Evolutionary conservation across 2,329 filamentous ascomycete genomes (phyloP), one percentile per base, ranked within the genome.

Genomic region (Verticillium dahliae): DNA sequence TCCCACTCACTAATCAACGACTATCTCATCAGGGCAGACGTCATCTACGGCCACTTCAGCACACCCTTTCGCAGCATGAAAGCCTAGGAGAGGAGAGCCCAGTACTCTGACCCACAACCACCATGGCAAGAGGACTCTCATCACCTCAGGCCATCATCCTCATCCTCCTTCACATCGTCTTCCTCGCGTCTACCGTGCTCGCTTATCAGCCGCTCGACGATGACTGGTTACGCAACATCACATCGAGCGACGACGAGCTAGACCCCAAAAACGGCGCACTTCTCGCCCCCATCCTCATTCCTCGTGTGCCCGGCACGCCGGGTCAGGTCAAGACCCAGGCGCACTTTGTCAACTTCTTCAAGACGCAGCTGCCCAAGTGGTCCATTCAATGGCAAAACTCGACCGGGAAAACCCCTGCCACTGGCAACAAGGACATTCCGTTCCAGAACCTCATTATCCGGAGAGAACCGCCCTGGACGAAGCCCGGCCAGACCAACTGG

Each of bases 371-470:
- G 27, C 90, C 90, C 1, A 76, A 83, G 60, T 95, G 91, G 91
- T 82, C 76, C 1, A 72, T 93, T 55, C 79, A 86, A 57, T 89
- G 89, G 72, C 90, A 92, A 66, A 95, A 94, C 73, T 91, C 88
- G 15, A 90, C 88, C 0, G 83, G 84, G 13, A 87, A 79, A 61
- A 93, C 90, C 0, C 90, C 90, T 1, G 80, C 81, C 1, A 87
- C 86, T 0, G 81, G 84, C 1, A 78, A 83, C 59, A 81, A 80
- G 63, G 78, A 88, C 45, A 74, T 94, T 0, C 90, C 89, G 0
- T 95, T 96, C 69, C 79, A 85, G 61, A 96, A 96, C 69, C 76
- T 96, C 50, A 87, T 96, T 59, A 84, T 90, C 33, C 87, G 85
- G 56, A 83, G 90, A 58, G 90, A 95, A 74, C 92, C 92, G 52